Percentiles rank a stretch among this genome's conserved stretches.
Conservation (phyloP, 2,329 filamentous ascomycete genomes). For the Aspergillus fumigatus region DNA sequence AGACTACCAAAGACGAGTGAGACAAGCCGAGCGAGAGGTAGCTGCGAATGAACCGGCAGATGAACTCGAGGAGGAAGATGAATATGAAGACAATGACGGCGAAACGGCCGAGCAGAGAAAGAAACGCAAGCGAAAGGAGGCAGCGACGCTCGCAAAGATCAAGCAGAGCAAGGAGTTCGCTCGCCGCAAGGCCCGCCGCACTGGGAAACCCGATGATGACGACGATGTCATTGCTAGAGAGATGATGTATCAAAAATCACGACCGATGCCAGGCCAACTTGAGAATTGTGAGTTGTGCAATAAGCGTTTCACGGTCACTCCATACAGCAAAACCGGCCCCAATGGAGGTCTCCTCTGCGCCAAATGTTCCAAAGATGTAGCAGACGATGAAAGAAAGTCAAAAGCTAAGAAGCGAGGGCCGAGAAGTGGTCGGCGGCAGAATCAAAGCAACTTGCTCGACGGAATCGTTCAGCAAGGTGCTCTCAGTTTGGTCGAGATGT, state of each 20-base stretch:
- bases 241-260: slow-evolving; percentile 53
- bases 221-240: slow-evolving; percentile 46
- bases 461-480: slow-evolving; percentile 50
- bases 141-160: slow-evolving; percentile 41
- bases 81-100: slow-evolving; percentile 31
- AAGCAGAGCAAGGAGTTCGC: slow-evolving; percentile 50
- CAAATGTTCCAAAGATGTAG: slow-evolving; percentile 71
- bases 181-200: slow-evolving; percentile 40
- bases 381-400: slow-evolving; percentile 58
- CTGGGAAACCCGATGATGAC: slow-evolving; percentile 41
- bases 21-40: slow-evolving; percentile 44
- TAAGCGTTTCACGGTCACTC: slow-evolving; percentile 87
- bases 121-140: slow-evolving; percentile 55
- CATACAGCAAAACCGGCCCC: slow-evolving; percentile 77
- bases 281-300: slow-evolving; percentile 81
- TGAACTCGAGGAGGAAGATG: slow-evolving; percentile 24
- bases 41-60: slow-evolving; percentile 23
- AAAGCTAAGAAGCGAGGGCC: slow-evolving; percentile 52
- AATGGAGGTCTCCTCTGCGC: slow-evolving; percentile 82
- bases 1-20: slow-evolving; percentile 53
- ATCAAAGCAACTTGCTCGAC: slow-evolving; percentile 81
- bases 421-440: slow-evolving; percentile 64
- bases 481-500: slow-evolving; percentile 49
- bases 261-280: slow-evolving; percentile 73
- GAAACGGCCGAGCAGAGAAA: slow-evolving; percentile 45